phyloP scores from a whole-genome alignment of 139 green algal genomes.

The Tetraselmis chui region DNA sequence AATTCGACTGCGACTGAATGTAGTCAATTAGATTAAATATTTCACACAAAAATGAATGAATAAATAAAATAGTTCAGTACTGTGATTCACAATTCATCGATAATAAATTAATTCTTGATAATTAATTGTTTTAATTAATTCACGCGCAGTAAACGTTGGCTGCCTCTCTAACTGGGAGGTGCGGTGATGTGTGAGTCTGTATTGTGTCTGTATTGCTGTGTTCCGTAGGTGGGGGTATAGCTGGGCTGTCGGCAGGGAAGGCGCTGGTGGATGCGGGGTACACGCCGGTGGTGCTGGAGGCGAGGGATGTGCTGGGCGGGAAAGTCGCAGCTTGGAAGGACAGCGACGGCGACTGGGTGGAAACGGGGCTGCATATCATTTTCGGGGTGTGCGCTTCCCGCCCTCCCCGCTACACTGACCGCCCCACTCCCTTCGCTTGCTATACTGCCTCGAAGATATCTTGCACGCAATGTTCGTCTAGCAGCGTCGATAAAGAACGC shows the following conservation, averaged over 20 bases:
- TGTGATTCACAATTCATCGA: background rate
- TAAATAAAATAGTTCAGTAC: too few species aligned
- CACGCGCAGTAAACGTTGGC: too few species aligned
- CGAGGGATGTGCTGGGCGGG: constrained; percentile 79
- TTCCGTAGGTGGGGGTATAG: constrained; percentile 49
- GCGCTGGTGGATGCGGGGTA: constrained; percentile 91
- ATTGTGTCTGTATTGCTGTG: background rate
- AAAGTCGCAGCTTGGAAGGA: constrained; percentile 80
- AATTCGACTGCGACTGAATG: background rate
- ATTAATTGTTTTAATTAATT: background rate
- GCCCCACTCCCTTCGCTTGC: background rate
- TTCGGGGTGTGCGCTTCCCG: constrained; percentile 60
- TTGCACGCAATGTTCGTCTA: background rate
- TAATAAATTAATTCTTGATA: too few species aligned
- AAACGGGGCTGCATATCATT: constrained; percentile 96
- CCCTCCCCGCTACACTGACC: background rate
- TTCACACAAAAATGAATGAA: too few species aligned
- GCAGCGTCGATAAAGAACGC: too few species aligned
- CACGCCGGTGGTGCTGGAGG: constrained; percentile 81
- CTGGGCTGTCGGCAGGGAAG: constrained; percentile 85
- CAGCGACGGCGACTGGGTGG: constrained; percentile 90
- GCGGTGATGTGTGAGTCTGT: background rate
- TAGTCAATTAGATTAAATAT: too few species aligned
- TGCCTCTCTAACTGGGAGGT: too few species aligned
- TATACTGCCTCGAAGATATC: background rate